Base-by-base conservation (phyloP, 352 stramenopile species). In the Hyaloperonospora arabidopsidis region DNA sequence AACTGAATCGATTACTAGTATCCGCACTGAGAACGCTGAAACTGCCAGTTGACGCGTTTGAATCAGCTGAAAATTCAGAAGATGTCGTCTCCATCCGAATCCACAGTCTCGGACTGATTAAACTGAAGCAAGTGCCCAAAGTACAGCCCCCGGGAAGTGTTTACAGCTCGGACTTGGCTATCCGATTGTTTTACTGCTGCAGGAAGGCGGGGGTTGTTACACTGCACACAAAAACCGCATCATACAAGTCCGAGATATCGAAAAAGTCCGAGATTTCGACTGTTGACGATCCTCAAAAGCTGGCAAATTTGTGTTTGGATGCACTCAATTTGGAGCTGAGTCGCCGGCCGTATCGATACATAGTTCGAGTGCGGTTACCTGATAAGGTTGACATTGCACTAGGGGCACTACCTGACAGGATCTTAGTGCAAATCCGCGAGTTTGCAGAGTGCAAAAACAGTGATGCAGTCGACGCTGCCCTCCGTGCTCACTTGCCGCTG, bases 401-500 rank as follows among this genome's bases (percentile, higher is more conserved):
- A 7, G 68, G 74, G 0, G 44, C 78, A 34, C 52, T 49, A 13
- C 35, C 29, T 0, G 72, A 85, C 54, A 62, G 74, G 12, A 56
- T 87, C 32, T 28, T 87, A n/a, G 28, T 87, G 39, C 49, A 70
- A 39, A 72, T 65, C 1, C 64, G 68, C 8, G 62, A 87, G 43
- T 70, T 74, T 36, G 72, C 72, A 2, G 54, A 56, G 25, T 49
- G 35, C 44, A 53, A 12, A 32, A 57, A 4, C 19, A 44, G 25
- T 28, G 39, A 49, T 15, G 10, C 41, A 56, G 29, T 53, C 44
- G 13, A 58, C 43, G 32, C 63, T 23, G 25, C 47, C 15, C 28
- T 75, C 14, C 48, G 52, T 15, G 45, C 57, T 21, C 43, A 61
- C 38, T 36, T 63, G 8, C 32, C 52, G 6, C 51, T 83, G 6